phyloP scores from a whole-genome alignment of 2,329 filamentous ascomycete species.

The Sarocladium brachiariae region DNA sequence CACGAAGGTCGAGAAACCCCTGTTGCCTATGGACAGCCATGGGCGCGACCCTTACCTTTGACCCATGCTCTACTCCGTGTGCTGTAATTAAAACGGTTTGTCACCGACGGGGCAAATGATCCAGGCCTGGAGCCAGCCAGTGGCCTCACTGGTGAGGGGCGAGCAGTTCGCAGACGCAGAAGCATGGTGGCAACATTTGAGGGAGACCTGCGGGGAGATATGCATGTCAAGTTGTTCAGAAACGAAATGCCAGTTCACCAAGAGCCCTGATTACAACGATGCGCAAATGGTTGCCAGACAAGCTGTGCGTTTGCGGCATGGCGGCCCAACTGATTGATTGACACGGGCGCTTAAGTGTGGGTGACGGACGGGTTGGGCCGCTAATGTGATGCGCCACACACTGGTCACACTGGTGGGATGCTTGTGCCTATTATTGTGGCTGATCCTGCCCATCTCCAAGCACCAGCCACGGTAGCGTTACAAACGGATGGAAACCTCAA shows the following conservation, averaged over 20 bases:
- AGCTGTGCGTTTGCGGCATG: constrained; percentile 2
- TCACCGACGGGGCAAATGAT: background rate
- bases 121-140: too few relatives aligned
- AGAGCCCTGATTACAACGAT: background rate
- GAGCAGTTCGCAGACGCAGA: background rate
- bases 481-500: background rate
- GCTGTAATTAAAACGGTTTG: background rate
- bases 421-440: background rate
- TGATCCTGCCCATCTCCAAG: background rate
- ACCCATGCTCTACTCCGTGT: background rate
- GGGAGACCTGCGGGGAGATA: background rate
- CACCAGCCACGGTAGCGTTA: constrained; percentile 1
- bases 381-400: background rate
- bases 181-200: too few relatives aligned
- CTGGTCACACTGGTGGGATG: background rate
- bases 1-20: too few relatives aligned
- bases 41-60: too few relatives aligned
- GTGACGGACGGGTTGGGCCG: constrained; percentile 2
- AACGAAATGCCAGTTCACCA: background rate
- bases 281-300: background rate
- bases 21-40: too few relatives aligned
- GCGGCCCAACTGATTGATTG: background rate
- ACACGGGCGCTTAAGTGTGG: too few relatives aligned
- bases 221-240: background rate
- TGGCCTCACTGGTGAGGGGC: background rate